Base-by-base conservation (phyloP, 1,284 basidiomycete species). In the Ustilago sp. region DNA sequence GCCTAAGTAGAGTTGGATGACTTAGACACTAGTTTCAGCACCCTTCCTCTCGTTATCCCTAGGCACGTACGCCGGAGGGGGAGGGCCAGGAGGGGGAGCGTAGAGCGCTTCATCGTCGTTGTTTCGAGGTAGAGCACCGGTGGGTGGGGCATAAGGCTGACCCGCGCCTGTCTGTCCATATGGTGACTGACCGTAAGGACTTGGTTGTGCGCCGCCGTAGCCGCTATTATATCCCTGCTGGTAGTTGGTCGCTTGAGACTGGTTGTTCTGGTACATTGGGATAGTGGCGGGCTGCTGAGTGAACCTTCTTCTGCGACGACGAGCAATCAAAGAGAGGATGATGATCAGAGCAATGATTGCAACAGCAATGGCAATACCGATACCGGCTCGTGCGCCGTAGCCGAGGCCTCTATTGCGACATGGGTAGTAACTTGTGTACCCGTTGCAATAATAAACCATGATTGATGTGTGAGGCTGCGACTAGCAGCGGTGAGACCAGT, bases 1-100 rank as follows among this genome's bases (percentile, higher is more conserved):
- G 12, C 15, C 28, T 50, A 19, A 11, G 15, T 8, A 5, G 19
- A 35, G 6, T 4, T 28, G 9, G 23, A 15, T 36, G 31, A 11
- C 41, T 64, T 57, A 76, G 31, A 68, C 74, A 13, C 55, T 66
- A 11, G 57, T 52, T 36, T 68, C 69, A 11, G 54, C 45, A 8
- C 28, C 50, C 53, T 76, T 75, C 53, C 65, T 62, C n/a, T 71
- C 61, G 28, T 17, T 50, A 35, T 51, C 23, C 19, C 48, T 47
- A 8, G 74, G 74, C 52, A 67, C 63, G 61, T 77, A 77, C 0
- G 74, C 70, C 56, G 74, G 70, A 5, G 74, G 74, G 13, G 74
- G 74, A 3, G 67, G 58, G 8, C 74, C 70, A 23, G 59, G 59
- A n/a, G 74, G 74, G 3, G 70, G 66, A 3, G 70, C 70, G 52